Percentiles rank a stretch among this genome's conserved stretches.
Evolutionary conservation across 805 yeast genomes (phyloP).

Genomic region (Wickerhamiella domercqiae): DNA sequence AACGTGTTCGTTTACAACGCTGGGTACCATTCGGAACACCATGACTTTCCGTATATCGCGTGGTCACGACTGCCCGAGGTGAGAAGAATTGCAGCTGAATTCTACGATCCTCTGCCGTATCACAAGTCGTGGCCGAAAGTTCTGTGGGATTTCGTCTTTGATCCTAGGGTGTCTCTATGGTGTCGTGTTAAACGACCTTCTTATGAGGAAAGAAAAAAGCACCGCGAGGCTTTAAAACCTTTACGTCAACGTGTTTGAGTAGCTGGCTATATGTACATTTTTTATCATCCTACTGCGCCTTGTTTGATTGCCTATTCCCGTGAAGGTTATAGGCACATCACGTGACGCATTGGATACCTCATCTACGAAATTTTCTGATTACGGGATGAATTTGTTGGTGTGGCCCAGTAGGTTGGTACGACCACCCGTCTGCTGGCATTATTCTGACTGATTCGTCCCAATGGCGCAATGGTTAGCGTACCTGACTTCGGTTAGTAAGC

Average conservation of each 20-base stretch:
- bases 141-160: constrained; percentile 52
- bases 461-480: constrained; percentile 20
- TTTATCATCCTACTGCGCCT: too few relatives aligned
- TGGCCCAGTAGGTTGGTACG: too few relatives aligned
- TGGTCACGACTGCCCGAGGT: constrained; percentile 67
- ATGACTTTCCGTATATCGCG: constrained; percentile 86
- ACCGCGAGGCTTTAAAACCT: too few relatives aligned
- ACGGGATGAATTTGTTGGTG: too few relatives aligned
- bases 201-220: too few relatives aligned
- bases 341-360: too few relatives aligned
- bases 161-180: constrained; percentile 55
- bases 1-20: constrained; percentile 80
- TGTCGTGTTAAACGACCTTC: constrained; percentile 66
- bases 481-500: constrained; percentile 14
- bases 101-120: constrained; percentile 63
- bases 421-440: too few relatives aligned
- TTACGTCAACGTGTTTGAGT: too few relatives aligned
- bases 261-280: too few relatives aligned
- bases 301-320: too few relatives aligned
- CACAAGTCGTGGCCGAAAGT: constrained; percentile 71
- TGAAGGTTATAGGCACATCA: too few relatives aligned
- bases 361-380: too few relatives aligned
- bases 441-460: background rate
- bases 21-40: constrained; percentile 90
- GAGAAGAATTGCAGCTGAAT: constrained; percentile 56